Percentiles rank a stretch among this genome's conserved stretches.
Conservation (phyloP, 108 stramenopile species). For the Skeletonema potamos region DNA sequence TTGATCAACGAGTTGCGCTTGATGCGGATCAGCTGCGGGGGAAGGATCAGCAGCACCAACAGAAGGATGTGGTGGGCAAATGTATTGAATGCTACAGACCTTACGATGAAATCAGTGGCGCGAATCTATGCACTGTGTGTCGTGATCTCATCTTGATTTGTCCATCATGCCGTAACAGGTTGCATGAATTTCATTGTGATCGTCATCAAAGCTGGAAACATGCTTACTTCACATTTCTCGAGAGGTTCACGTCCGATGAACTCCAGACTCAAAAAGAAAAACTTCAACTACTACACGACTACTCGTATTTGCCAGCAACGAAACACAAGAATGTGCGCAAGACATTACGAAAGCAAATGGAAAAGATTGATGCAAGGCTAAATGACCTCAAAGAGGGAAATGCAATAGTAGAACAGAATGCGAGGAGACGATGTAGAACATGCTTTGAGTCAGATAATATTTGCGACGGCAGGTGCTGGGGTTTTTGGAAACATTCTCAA, state of each 20-base stretch:
- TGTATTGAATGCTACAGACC: slow-evolving; percentile 62
- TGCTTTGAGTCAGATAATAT: slow-evolving; percentile 56
- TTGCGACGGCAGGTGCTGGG: slow-evolving; percentile 82
- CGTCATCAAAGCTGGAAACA: slow-evolving; percentile 67
- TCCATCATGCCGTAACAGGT: slow-evolving; percentile 37
- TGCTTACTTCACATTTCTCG: slow-evolving; percentile 78
- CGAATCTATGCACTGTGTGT: slow-evolving; percentile 76
- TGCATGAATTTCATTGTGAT: slow-evolving; percentile 73
- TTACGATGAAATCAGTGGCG: slow-evolving; percentile 68
- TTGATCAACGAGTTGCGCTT: slow-evolving; percentile 84
- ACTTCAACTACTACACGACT: slow-evolving; percentile 46
- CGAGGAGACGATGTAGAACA: slow-evolving; percentile 62
- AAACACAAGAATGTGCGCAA: slow-evolving; percentile 61
- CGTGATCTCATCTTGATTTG: slow-evolving; percentile 74
- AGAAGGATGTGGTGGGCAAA: slow-evolving; percentile 49
- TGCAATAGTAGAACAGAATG: slow-evolving; percentile 35
- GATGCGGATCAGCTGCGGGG: slow-evolving; percentile 21
- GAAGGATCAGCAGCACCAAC: not conserved
- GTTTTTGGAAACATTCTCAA: slow-evolving; percentile 67
- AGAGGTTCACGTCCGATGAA: slow-evolving; percentile 51
- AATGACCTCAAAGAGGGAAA: slow-evolving; percentile 29
- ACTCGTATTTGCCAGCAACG: slow-evolving; percentile 16
- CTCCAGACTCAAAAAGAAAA: slow-evolving; percentile 40
- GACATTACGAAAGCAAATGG: slow-evolving; percentile 65
- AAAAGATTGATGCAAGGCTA: slow-evolving; percentile 56